Base-by-base conservation (phyloP, 805 yeast genomes). In the Spathaspora gorwiae region DNA sequence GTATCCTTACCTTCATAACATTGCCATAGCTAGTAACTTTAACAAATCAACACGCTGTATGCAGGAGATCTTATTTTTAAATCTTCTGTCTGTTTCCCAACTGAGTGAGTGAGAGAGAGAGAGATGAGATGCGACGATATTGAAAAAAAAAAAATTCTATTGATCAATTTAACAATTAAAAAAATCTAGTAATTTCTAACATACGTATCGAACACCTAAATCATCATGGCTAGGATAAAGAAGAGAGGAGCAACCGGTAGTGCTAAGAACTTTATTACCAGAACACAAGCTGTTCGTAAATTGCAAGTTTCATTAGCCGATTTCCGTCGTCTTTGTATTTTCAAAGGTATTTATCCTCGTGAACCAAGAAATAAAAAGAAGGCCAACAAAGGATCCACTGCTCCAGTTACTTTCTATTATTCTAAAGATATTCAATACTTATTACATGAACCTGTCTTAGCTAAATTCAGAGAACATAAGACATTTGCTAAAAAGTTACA, bases 321-420 rank as follows among this genome's bases (percentile, higher is more conserved):
- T 70, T 94, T 94, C 79, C 83, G 96, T 71, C 82, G 99, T 60
- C 77, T 94, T 61, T 94, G 99, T 77, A 94, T 94, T 64, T 89
- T 94, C 78, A 94, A 94, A 67, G 99, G 99, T 43, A 90, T 94
- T 52, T 94, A 89, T 63, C 99, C 99, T 44, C 81, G 99, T 64
- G 97, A 90, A 62, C 98, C 98, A 39, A 76, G 90, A 57, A 89
- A 88, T 68, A 94, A 90, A 73, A 89, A 86, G 81, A 90, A 89
- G 76, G 97, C 97, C 48, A 92, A 90, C 68, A 94, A 89, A 68
- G 98, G 99, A 19, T 87, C 96, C n/a, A 88, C 97, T 7, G 95
- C 95, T 26, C 96, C 96, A 39, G 85, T 86, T 24, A 94, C 99
- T 3, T 95, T 94, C 64, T 94, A 94, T 70, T 92, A 90, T 65